Conservation (phyloP, 108 stramenopile genomes). For the Skeletonema tropicum region DNA sequence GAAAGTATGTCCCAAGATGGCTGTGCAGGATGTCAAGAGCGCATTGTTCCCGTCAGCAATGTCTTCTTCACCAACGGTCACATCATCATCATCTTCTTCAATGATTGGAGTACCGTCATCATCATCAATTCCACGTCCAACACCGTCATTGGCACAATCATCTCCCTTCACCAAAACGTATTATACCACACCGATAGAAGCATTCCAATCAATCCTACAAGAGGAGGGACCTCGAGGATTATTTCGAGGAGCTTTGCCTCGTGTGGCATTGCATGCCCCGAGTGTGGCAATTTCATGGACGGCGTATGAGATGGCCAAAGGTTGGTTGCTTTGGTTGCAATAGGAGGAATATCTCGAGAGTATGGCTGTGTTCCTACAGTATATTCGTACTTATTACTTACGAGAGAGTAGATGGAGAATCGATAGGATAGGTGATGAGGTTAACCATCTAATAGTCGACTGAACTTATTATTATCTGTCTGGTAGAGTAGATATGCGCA, state of each 20-base stretch:
- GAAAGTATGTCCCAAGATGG: slow-evolving; percentile 44
- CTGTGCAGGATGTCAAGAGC: slow-evolving; percentile 31
- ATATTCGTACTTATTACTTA: too few relatives aligned
- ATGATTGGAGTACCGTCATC: background rate
- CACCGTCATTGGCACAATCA: background rate
- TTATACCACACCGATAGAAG: slow-evolving; percentile 61
- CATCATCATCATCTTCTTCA: background rate
- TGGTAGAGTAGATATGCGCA: too few relatives aligned
- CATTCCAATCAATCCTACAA: slow-evolving; percentile 78
- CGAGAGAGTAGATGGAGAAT: too few relatives aligned
- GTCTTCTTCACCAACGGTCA: background rate
- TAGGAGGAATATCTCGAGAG: background rate
- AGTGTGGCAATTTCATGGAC: slow-evolving; percentile 99
- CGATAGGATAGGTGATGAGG: too few relatives aligned
- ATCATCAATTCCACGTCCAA: background rate
- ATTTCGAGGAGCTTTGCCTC: slow-evolving; percentile 84
- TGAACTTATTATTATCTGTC: too few relatives aligned
- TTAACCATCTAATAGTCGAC: too few relatives aligned
- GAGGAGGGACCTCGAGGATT: slow-evolving; percentile 91
- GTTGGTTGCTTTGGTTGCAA: slow-evolving; percentile 51
- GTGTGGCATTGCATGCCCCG: slow-evolving; percentile 92
- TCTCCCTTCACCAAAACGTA: slow-evolving; percentile 35
- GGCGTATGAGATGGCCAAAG: slow-evolving; percentile 92
- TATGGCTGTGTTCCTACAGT: too few relatives aligned
- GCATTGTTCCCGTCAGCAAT: slow-evolving; percentile 22